Evolutionary conservation across 2,329 filamentous ascomycete genomes (phyloP), one percentile per base, ranked within the genome.

Genomic region (Stenocarpella maydis): DNA sequence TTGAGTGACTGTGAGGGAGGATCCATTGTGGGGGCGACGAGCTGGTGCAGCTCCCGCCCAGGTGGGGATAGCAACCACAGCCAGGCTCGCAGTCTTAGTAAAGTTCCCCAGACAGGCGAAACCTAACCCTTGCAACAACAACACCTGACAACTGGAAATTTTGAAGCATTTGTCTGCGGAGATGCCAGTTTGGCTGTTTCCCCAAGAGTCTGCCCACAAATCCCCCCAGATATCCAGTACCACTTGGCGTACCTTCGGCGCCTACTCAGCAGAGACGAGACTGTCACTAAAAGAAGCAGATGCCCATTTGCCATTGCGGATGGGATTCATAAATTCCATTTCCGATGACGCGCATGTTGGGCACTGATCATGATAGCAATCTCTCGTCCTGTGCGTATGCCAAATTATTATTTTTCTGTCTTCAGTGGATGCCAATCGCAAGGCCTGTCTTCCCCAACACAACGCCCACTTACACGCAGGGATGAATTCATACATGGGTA

Each of bases 31-130:
- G 60, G 55, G 67, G 60, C 52, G 55, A 63, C 21, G 65, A 50
- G 50, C 45, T 60, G n/a, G n/a, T n/a, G 65, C 69, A 70, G 69
- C 65, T 68, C 41, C 45, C 65, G 65, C 41, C 45, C 12, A 34
- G 24, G 58, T 69, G 69, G 64, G 24, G 64, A 58, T 43, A 14
- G 34, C 19, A 15, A 39, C 31, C 28, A n/a, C 5, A 12, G 34
- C 6, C 31, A 31, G n/a, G n/a, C n/a, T n/a, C n/a, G 9, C 31
- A 34, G 31, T 9, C 31, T 4, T 4, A 34, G 31, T 34, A 9
- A 37, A 10, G 34, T 37, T n/a, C 24, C 37, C 26, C 19, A 47
- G 26, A 15, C 26, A 17, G 26, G 14, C 10, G 5, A 34, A 34
- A 14, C 58, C 58, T 61, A 61, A 61, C 58, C 58, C 58, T 61